These are phyloP conservation scores for Rhodotorula sp. DNA, from an alignment of 1,284 basidiomycete species.

Conservation along the genomic window DNA sequence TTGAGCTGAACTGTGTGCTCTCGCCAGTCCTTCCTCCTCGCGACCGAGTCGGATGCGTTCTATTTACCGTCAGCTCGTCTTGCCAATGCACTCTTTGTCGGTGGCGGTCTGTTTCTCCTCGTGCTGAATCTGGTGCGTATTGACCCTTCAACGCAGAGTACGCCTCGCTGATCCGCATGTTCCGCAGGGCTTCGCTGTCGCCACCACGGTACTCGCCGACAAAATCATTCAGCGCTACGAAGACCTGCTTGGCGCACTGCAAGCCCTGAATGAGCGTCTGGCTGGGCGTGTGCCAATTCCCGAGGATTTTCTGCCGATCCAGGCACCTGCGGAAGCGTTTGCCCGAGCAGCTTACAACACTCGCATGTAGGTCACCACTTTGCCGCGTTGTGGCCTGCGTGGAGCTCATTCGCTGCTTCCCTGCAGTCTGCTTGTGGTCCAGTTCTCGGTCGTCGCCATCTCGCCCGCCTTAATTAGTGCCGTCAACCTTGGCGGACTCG, in stretches of 20 bases:
- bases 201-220: neutral
- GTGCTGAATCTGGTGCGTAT: neutral
- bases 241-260: neutral
- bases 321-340: neutral
- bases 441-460: neutral
- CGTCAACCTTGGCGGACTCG: constrained; percentile 1
- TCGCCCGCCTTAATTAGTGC: neutral
- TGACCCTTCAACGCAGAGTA: fast-evolving
- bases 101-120: neutral
- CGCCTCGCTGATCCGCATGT: no score
- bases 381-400: no score
- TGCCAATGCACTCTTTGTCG: constrained; percentile 2
- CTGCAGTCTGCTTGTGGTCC: neutral
- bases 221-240: neutral
- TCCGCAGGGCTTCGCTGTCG: neutral
- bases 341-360: neutral
- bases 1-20: no score
- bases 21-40: constrained; percentile 4
- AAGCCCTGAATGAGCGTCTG: neutral
- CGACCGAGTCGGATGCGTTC: neutral
- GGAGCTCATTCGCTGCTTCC: no score
- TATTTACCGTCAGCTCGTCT: neutral
- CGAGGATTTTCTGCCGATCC: neutral
- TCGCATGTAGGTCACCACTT: neutral
- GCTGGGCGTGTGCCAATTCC: neutral